A percentile compares a stretch with the other conserved stretches of the same genome.
Evolutionary conservation across 306 rosid species (phyloP).

Genomic region (Pyrus betulifolia): DNA sequence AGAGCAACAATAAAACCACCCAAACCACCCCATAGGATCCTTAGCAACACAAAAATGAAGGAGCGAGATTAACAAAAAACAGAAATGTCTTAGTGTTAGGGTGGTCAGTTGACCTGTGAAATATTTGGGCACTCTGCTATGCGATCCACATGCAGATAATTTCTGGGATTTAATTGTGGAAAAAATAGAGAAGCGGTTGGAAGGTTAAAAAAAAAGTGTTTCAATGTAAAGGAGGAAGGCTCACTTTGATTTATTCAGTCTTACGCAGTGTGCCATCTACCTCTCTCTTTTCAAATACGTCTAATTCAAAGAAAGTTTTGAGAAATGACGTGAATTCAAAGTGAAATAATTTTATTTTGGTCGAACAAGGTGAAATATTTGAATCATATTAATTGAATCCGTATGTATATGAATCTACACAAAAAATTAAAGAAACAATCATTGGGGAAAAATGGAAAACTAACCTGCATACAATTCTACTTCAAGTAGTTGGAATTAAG

Average conservation of each 20-base stretch:
- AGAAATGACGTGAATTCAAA: neutral
- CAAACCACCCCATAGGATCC: neutral
- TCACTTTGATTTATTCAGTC: neutral
- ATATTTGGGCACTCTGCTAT: neutral
- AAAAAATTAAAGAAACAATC: neutral
- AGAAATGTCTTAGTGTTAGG: neutral
- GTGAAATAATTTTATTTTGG: neutral
- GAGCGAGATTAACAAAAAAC: neutral
- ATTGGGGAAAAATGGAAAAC: neutral
- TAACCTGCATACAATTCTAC: neutral
- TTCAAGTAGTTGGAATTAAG: neutral
- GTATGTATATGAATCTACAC: neutral
- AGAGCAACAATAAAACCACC: neutral
- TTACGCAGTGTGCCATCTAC: neutral
- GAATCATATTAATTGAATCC: neutral
- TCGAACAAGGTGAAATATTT: neutral
- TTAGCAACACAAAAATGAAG: neutral
- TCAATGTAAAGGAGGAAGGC: neutral
- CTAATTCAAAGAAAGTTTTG: neutral
- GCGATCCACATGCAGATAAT: neutral
- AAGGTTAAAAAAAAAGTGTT: neutral
- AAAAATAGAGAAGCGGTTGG: neutral
- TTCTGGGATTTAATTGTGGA: neutral
- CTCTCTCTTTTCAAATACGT: neutral
- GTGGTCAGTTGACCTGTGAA: neutral